Evolutionary conservation across 768 basidiomycete genomes (phyloP), one percentile per base, ranked within the genome.

Genomic region (Mycena crocata): DNA sequence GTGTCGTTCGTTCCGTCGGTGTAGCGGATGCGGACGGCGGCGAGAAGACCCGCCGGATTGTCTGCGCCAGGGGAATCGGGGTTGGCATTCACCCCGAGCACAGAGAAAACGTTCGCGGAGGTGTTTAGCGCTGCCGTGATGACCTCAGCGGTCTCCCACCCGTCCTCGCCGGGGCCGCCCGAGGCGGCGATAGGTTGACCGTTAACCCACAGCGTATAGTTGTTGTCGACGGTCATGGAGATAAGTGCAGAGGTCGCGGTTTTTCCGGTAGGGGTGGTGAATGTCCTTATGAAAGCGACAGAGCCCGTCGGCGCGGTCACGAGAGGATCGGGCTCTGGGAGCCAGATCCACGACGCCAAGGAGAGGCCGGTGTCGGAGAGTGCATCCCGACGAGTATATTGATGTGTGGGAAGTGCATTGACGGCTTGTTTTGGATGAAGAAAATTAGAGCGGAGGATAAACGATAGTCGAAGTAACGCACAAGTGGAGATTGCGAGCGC

Each of bases 301-400:
- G 7, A 48, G 5, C 69, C 69, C 2, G 48, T 21, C 2, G 69
- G 56, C 21, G 64, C 69, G 2, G 55, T 63, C 9, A 50, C 49
- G 13, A 28, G 6, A 5, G 66, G n/a, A 42, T 62, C 35, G 5
- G 68, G 61, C 26, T 63, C 57, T 13, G 69, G 61, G 9, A 59
- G 50, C 69, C 69, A 70, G n/a, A 70, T 70, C 69, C 69, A 70
- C 34, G 48, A 58, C 17, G 69, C 69, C 3, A 14, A 26, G 5
- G 60, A 15, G 7, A 70, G 46, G 28, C 48, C 61, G 21, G 30
- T 70, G 55, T 60, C 45, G 19, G 50, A 39, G 32, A 70, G 50
- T 1, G 64, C 60, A 24, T 67, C 66, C 2, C 65, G 51, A n/a
- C n/a, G n/a, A n/a, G n/a, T n/a, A n/a, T n/a, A n/a, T n/a, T n/a